phyloP scores from a whole-genome alignment of 805 yeast genomes.

The Myxozyma melibiosi region DNA sequence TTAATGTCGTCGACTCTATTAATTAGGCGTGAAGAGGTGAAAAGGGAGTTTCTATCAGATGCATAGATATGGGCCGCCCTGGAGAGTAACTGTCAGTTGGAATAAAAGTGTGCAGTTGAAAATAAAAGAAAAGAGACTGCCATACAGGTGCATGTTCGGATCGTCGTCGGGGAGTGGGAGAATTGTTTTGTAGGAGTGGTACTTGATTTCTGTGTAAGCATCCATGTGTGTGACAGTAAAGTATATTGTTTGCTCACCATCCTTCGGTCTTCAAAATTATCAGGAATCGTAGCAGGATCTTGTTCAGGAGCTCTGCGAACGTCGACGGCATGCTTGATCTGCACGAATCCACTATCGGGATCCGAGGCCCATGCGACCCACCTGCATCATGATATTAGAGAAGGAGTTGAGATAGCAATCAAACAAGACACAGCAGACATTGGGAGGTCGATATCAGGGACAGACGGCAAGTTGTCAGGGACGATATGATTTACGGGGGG shows the following conservation, averaged over 20 bases:
- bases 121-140: background rate
- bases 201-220: background rate
- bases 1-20: background rate
- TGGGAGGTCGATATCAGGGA: constrained; percentile 21
- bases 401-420: background rate
- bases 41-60: constrained; percentile 18
- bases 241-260: background rate
- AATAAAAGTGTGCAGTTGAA: background rate
- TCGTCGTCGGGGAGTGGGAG: constrained; percentile 7
- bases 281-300: background rate
- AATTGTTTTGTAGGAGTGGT: constrained; percentile 9
- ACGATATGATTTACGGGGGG: constrained; percentile 7
- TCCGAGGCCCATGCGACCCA: constrained; percentile 15
- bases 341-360: constrained; percentile 3
- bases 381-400: background rate
- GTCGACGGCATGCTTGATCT: constrained; percentile 19
- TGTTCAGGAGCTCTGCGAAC: constrained; percentile 12
- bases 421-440: background rate
- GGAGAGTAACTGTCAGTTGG: no score
- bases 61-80: constrained; percentile 17
- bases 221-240: background rate
- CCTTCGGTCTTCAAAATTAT: constrained; percentile 7
- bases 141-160: constrained; percentile 22
- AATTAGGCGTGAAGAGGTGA: constrained; percentile 12
- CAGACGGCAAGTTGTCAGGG: constrained; percentile 11